Evolutionary conservation across 2,329 filamentous ascomycete genomes (phyloP), one percentile per base, ranked within the genome.

Genomic region (Ophiosphaerella narmari): DNA sequence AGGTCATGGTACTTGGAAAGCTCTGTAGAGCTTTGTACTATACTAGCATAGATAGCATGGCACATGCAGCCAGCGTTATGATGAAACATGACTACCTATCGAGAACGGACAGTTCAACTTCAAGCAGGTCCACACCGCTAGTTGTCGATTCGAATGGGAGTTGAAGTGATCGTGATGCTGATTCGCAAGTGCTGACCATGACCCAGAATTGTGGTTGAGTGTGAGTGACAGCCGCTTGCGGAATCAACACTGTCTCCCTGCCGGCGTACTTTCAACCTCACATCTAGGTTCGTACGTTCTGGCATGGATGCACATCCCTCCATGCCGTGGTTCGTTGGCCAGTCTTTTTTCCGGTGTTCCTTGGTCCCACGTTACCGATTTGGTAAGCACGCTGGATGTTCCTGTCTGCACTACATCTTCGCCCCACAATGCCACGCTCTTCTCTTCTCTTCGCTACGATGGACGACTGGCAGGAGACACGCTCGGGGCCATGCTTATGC

Each of bases 21-120:
- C 33, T 51, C 38, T 43, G 29, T 39, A 18, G 33, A 51, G 52
- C 59, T 52, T 54, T 71, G 68, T 71, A 69, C 54, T 57, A 66
- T 66, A 67, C 31, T 56, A 63, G 55, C 66, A 66, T 68, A 67
- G 63, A 68, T 36, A 52, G 50, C 48, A 49, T 48, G 48, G 43
- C 53, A 51, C 45, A 50, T 48, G 48, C 50, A 57, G 53, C 55
- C 57, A 56, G 53, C 54, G 39, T 57, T 53, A 59, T 50, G 58
- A 62, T 37, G 39, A 51, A 35, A 41, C n/a, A 53, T 53, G 57
- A 57, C 24, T 14, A 23, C 24, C 32, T 14, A 39, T 11, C 13
- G 7, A 16, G 18, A 38, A 16, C 13, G 18, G 5, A 43, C 37
- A 39, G 16, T 39, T 21, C 23, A 21, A 9, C 35, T 21, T 38